These are phyloP conservation scores for Amanita subjunquillea DNA, from an alignment of 768 basidiomycete genomes.

Conservation along the genomic window DNA sequence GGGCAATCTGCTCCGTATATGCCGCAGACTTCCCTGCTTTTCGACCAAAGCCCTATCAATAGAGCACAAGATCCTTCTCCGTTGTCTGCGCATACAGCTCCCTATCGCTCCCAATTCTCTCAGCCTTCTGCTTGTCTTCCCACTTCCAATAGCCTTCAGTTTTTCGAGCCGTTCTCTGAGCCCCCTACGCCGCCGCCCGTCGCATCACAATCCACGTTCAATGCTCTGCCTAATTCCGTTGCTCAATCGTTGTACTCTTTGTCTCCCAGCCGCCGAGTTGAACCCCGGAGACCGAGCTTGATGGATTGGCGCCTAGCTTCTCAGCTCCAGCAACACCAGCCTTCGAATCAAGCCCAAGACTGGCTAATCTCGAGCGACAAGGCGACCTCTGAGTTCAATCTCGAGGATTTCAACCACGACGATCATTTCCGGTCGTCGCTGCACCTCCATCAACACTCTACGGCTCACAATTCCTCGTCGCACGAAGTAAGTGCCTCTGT, in stretches of 20 bases:
- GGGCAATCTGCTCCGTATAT: constrained; percentile 32
- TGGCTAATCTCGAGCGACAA: constrained; percentile 35
- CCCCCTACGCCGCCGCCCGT: constrained; percentile 24
- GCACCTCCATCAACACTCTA: constrained; percentile 19
- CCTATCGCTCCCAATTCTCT: constrained; percentile 7
- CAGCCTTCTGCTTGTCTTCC: constrained; percentile 8
- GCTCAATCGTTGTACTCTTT: constrained; percentile 15
- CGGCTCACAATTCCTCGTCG: constrained; percentile 16
- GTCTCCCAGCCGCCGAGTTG: constrained; percentile 19
- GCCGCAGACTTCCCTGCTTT: constrained; percentile 32
- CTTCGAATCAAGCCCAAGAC: constrained; percentile 20
- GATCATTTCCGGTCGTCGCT: constrained; percentile 20
- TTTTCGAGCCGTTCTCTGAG: constrained; percentile 48
- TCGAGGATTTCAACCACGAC: constrained; percentile 13
- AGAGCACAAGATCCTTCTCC: constrained; percentile 5
- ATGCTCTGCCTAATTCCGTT: background rate
- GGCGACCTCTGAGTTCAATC: constrained; percentile 16
- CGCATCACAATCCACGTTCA: constrained; percentile 7
- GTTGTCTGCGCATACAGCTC: constrained; percentile 6
- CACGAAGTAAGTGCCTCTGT: constrained; percentile 39
- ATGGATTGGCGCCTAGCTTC: constrained; percentile 30
- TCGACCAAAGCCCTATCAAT: constrained; percentile 18
- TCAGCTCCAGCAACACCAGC: constrained; percentile 17
- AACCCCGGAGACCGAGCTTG: constrained; percentile 14
- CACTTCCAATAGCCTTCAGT: constrained; percentile 21